phyloP scores from a whole-genome alignment of 2,329 filamentous ascomycete species.

The Ploettnerulaceae sp. region DNA sequence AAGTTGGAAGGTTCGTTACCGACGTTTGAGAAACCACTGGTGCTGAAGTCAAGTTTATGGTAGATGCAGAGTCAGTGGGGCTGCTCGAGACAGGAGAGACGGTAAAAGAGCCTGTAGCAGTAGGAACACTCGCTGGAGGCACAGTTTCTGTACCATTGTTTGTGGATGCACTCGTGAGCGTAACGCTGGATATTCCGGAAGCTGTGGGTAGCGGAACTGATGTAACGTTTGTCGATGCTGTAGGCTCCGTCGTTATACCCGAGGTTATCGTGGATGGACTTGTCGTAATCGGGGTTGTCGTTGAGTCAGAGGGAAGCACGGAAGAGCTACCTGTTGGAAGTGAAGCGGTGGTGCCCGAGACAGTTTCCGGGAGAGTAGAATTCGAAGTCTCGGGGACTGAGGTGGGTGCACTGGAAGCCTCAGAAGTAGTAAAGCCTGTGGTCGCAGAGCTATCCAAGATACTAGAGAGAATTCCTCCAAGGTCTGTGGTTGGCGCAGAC shows the following conservation, averaged over 20 bases:
- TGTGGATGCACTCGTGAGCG: too few species aligned
- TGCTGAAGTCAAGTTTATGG: conserved; percentile 12
- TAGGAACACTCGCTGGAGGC: conserved; percentile 1
- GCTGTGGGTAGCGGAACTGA: too few species aligned
- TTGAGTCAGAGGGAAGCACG: neutral
- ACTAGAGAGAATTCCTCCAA: conserved; percentile 15
- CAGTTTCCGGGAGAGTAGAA: neutral
- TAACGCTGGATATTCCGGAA: too few species aligned
- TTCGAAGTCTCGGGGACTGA: neutral
- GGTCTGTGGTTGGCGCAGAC: conserved; percentile 6
- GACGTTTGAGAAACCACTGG: conserved; percentile 7
- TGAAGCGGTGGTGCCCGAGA: neutral
- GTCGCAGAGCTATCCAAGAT: conserved; percentile 6
- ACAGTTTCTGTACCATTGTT: conserved; percentile 4
- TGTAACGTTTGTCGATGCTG: too few species aligned
- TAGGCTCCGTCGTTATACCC: too few species aligned
- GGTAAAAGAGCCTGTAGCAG: neutral
- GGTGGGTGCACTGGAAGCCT: neutral
- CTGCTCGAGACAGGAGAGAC: neutral
- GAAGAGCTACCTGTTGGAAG: too few species aligned
- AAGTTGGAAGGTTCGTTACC: conserved; percentile 4
- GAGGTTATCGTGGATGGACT: conserved; percentile 1
- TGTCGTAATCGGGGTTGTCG: neutral
- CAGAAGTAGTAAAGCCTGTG: neutral
- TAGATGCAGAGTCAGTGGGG: neutral